phyloP scores from a whole-genome alignment of 176 grass and related monocot genomes.

The Oryza coarctata region DNA sequence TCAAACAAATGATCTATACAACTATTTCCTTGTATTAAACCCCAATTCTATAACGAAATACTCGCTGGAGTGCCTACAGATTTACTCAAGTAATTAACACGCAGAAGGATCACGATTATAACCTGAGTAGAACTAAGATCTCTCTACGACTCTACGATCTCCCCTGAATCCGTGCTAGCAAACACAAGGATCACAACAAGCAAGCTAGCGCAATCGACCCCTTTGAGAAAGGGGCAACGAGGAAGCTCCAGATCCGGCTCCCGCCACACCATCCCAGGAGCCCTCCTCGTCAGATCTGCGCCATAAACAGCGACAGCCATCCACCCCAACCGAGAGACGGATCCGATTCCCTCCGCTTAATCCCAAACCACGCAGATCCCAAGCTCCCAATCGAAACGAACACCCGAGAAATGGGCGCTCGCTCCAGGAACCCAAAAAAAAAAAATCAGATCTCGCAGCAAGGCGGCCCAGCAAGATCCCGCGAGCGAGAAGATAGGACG shows the following conservation, averaged over 20 bases:
- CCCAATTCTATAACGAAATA: not conserved
- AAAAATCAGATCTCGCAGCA: not conserved
- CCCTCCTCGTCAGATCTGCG: conserved; percentile 6
- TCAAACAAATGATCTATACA: not conserved
- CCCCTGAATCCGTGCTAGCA: not conserved
- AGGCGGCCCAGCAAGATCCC: not conserved
- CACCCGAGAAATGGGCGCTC: not conserved
- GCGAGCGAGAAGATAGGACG: too few species aligned
- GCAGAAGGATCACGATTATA: not conserved
- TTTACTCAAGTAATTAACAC: not conserved
- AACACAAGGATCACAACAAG: not conserved
- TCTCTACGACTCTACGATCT: not conserved
- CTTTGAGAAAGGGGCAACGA: not conserved
- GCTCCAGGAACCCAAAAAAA: not conserved
- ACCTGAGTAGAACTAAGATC: conserved; percentile 1
- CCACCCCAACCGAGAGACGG: not conserved
- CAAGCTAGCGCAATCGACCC: not conserved
- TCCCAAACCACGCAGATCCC: conserved; percentile 6
- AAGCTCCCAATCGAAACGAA: too few species aligned
- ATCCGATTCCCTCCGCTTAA: not conserved
- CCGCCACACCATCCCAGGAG: not conserved
- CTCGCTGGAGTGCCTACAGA: not conserved
- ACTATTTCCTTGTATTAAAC: not conserved
- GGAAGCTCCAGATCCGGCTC: conserved; percentile 12
- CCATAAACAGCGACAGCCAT: not conserved